These are phyloP conservation scores for Syzygium malaccense DNA, from an alignment of 441 rosid genomes.

Conservation along the genomic window DNA sequence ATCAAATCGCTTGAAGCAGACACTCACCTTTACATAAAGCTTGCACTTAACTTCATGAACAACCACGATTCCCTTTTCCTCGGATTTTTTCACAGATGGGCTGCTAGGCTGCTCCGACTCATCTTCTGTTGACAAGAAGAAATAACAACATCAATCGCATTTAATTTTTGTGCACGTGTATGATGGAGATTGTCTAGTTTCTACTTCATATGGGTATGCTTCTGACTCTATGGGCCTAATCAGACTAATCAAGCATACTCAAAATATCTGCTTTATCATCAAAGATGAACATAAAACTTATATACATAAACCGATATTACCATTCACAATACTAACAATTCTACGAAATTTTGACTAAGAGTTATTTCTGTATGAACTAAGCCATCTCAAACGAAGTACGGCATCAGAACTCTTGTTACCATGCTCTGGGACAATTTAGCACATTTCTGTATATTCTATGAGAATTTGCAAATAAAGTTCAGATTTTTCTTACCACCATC, in stretches of 20 bases:
- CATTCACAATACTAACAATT: not conserved
- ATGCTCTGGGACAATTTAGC: not conserved
- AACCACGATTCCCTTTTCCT: constrained; percentile 66
- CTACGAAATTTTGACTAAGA: not conserved
- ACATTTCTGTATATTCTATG: not conserved
- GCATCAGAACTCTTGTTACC: not conserved
- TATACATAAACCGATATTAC: not conserved
- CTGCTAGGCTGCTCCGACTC: constrained; percentile 79
- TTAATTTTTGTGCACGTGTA: not conserved
- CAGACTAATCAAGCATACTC: not conserved
- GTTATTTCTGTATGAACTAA: not conserved
- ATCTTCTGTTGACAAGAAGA: constrained; percentile 37
- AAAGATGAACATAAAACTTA: not conserved
- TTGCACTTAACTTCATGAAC: constrained; percentile 98
- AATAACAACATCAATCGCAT: not conserved
- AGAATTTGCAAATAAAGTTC: not conserved
- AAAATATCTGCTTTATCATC: not conserved
- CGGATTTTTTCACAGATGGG: constrained; percentile 85
- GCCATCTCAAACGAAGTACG: not conserved
- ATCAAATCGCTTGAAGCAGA: not conserved
- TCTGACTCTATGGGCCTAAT: not conserved
- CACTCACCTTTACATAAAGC: constrained; percentile 81
- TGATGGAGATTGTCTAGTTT: not conserved
- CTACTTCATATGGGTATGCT: not conserved
- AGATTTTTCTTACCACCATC: constrained; percentile 53